Percentiles rank a stretch among this genome's conserved stretches.
Evolutionary conservation across 768 basidiomycete species (phyloP).

Genomic region (Mycena floridula): DNA sequence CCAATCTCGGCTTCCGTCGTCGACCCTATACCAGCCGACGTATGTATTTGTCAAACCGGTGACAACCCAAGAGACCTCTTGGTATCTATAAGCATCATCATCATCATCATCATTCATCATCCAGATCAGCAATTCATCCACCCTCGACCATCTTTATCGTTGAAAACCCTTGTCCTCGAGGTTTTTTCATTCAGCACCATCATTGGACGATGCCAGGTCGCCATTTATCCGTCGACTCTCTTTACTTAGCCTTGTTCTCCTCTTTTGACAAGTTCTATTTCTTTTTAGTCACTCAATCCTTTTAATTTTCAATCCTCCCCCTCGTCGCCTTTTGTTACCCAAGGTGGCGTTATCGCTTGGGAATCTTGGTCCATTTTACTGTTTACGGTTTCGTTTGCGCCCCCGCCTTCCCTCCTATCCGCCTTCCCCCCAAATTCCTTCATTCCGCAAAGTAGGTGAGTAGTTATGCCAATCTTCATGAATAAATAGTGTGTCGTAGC

Average conservation of each 20-base stretch:
- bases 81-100: conserved; percentile 17
- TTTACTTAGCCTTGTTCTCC: conserved; percentile 34
- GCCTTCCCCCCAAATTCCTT: conserved; percentile 13
- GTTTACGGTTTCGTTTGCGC: conserved; percentile 30
- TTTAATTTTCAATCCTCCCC: conserved; percentile 26
- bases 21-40: conserved; percentile 40
- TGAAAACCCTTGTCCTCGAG: no score
- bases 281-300: conserved; percentile 23
- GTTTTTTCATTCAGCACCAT: no score
- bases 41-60: conserved; percentile 59
- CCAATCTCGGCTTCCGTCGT: conserved; percentile 11
- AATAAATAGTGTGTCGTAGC: not conserved
- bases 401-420: conserved; percentile 18
- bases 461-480: conserved; percentile 29
- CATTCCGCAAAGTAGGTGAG: conserved; percentile 30
- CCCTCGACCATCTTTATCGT: conserved; percentile 15
- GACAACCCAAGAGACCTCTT: conserved; percentile 20
- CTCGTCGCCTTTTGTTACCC: conserved; percentile 21
- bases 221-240: no score
- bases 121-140: conserved; percentile 15
- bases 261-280: conserved; percentile 17
- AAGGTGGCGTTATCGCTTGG: no score
- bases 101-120: conserved; percentile 28
- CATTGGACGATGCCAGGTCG: no score
- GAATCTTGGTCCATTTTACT: conserved; percentile 11